Percentiles rank a stretch among this genome's conserved stretches.
phyloP scores from a whole-genome alignment of 176 grass and related monocot genomes.

The Phoenix dactylifera region DNA sequence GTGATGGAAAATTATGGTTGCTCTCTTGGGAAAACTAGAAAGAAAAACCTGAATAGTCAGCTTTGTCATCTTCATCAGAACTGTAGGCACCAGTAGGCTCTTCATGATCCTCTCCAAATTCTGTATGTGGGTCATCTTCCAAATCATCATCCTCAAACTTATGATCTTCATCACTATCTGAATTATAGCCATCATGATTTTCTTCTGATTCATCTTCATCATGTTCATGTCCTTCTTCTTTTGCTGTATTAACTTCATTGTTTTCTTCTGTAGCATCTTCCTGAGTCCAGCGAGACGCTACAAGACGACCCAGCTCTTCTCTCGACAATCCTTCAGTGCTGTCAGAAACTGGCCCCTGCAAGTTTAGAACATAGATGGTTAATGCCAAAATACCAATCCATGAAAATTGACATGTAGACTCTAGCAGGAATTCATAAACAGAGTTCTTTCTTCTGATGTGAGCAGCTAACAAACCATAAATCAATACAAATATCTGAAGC shows the following conservation, averaged over 20 bases:
- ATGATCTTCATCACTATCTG: constrained; percentile 36
- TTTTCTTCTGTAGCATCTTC: constrained; percentile 23
- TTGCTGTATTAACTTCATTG: constrained; percentile 36
- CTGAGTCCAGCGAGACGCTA: constrained; percentile 94
- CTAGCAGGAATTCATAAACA: too few relatives aligned
- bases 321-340: constrained; percentile 63
- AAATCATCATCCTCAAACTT: constrained; percentile 25
- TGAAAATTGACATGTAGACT: too few relatives aligned
- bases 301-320: constrained; percentile 79
- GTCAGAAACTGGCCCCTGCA: constrained; percentile 45
- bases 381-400: too few relatives aligned
- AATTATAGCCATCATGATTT: constrained; percentile 43
- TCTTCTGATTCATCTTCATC: constrained; percentile 38
- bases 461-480: too few relatives aligned
- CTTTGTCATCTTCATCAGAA: constrained; percentile 57
- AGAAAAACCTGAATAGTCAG: constrained; percentile 52
- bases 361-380: constrained; percentile 8
- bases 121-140: constrained; percentile 43
- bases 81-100: constrained; percentile 34
- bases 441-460: too few relatives aligned
- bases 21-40: not conserved
- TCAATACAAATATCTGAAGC: too few relatives aligned
- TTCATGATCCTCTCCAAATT: constrained; percentile 53
- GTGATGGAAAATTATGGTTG: too few relatives aligned
- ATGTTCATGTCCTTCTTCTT: constrained; percentile 30